Evolutionary conservation across 371 early-diverging fungal species (phyloP), one percentile per base, ranked within the genome.

Genomic region (Rhizopus arrhizus): DNA sequence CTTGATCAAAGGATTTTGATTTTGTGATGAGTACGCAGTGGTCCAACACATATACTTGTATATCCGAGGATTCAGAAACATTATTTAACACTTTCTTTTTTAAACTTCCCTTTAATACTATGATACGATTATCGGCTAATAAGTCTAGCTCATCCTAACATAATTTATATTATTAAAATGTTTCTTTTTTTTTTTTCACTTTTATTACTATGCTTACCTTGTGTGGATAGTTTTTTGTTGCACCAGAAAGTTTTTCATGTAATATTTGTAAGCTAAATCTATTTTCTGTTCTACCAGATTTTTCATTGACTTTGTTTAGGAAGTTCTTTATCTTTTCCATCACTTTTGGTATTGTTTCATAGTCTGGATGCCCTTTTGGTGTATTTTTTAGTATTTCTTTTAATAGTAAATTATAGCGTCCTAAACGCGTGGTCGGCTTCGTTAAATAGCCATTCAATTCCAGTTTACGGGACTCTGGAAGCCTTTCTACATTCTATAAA

Each of bases 201-300:
- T 9, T 43, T 43, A 31, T 46, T 48, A 5, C 7, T 29, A 11
- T 22, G 22, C 47, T 32, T 53, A 61, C 61, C 36, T 42, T 9
- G n/a, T 61, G 46, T 4, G 53, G 34, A 34, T 34, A 92, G 86
- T 65, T 90, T 91, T 35, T 29, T 8, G 8, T 48, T 10, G 29
- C 61, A 66, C 66, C 94, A 91, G 70, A 95, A 87, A 61, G 38
- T 54, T 52, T 61, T 29, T 61, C 48, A 22, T 53, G 33, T n/a
- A 61, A 47, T 8, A 61, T 46, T 15, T 61, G 15, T n/a, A 61
- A 45, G 31, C 53, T 53, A 42, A 61, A 61, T 47, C 77, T 70
- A 64, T 92, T 93, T 66, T 91, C 89, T 31, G 91, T 85, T 66
- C 83, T 84, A 8, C 95, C 95, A 4, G 92, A 86, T 64, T 90